These are phyloP conservation scores for Vitis hybrid DNA, from an alignment of 177 flowering plant genomes.

Conservation along the genomic window DNA sequence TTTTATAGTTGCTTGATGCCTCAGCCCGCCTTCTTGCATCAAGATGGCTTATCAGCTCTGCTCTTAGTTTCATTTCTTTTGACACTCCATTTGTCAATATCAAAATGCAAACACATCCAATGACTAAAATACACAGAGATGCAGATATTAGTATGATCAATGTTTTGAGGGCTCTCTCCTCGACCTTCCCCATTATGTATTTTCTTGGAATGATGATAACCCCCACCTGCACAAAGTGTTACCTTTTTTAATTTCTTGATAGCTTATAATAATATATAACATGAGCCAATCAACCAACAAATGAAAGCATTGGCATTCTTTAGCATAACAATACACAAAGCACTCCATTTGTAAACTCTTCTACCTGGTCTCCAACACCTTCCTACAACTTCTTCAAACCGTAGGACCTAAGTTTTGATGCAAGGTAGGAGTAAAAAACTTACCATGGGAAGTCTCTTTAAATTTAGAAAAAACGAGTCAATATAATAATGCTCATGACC, in stretches of 20 bases:
- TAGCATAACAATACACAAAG: too few species aligned
- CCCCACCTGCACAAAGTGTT: too few species aligned
- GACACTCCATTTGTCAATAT: slow-evolving; percentile 94
- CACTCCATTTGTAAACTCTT: not conserved
- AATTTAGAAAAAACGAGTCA: slow-evolving; percentile 82
- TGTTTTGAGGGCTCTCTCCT: slow-evolving; percentile 78
- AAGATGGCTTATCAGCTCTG: slow-evolving; percentile 88
- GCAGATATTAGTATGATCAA: slow-evolving; percentile 87
- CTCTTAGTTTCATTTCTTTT: slow-evolving; percentile 97
- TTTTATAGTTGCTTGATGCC: slow-evolving; percentile 96
- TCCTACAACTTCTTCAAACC: not conserved
- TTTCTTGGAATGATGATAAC: slow-evolving; percentile 66
- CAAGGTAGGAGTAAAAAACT: slow-evolving; percentile 15
- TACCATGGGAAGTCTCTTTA: slow-evolving; percentile 94
- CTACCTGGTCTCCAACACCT: not conserved
- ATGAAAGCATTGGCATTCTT: too few species aligned
- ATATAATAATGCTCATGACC: slow-evolving; percentile 69
- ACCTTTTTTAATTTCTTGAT: too few species aligned
- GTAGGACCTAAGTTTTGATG: not conserved
- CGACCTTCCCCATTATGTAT: slow-evolving; percentile 91
- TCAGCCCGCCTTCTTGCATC: slow-evolving; percentile 97
- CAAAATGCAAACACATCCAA: slow-evolving; percentile 88
- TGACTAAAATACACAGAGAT: slow-evolving; percentile 72
- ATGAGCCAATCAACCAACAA: not conserved
- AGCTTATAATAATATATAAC: not conserved